Evolutionary conservation across 2,329 filamentous ascomycete species (phyloP).

Genomic region (Colletotrichum camelliae): DNA sequence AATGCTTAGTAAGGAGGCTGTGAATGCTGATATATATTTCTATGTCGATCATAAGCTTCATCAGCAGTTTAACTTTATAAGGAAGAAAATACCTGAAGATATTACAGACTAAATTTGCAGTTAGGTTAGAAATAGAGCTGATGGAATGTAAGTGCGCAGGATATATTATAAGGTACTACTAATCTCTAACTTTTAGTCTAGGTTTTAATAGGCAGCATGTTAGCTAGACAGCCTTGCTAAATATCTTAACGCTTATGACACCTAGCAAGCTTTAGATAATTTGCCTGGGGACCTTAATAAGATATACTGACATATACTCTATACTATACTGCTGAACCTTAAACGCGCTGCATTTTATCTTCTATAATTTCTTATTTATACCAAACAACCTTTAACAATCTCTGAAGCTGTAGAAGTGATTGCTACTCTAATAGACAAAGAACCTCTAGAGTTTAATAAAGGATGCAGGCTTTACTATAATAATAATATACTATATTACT

Average conservation of each 20-base stretch:
- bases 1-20: not conserved
- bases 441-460: slow-evolving; percentile 14
- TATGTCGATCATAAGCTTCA: not conserved
- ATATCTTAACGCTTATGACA: too few relatives aligned
- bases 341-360: slow-evolving; percentile 24
- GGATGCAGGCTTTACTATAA: slow-evolving; percentile 3
- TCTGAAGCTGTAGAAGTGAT: slow-evolving; percentile 28
- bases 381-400: slow-evolving; percentile 20
- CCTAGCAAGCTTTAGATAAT: not conserved
- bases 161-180: not conserved
- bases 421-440: slow-evolving; percentile 23
- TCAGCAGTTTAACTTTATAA: not conserved
- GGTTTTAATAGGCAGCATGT: not conserved
- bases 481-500: slow-evolving; percentile 13
- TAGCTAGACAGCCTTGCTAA: not conserved
- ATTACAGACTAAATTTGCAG: not conserved
- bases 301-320: not conserved
- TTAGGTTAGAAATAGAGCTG: not conserved
- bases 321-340: slow-evolving; percentile 17
- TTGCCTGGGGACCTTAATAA: not conserved
- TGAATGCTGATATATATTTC: not conserved
- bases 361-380: slow-evolving; percentile 27
- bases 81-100: too few relatives aligned
- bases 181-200: not conserved
- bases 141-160: not conserved